phyloP scores from a whole-genome alignment of 129 eudicot genomes.

The Lactuca sativa region DNA sequence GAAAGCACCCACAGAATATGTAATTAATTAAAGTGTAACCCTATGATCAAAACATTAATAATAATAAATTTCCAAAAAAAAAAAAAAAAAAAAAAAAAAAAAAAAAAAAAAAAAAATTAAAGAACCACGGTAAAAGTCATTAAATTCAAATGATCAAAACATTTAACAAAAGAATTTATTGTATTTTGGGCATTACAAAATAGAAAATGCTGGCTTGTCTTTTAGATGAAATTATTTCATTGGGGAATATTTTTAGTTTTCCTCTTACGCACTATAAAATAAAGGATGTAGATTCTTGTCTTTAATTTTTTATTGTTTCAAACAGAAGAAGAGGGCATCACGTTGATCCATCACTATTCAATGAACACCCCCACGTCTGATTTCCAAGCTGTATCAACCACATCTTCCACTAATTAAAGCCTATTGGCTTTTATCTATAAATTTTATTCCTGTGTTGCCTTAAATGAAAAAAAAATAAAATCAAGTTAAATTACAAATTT shows the following conservation, averaged over 20 bases:
- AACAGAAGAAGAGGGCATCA: conserved; percentile 13
- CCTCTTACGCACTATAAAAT: not conserved
- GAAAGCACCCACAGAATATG: no score
- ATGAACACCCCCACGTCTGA: conserved; percentile 25
- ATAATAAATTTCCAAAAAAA: no score
- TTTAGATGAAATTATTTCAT: not conserved
- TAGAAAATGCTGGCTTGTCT: no score
- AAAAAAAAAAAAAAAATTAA: no score
- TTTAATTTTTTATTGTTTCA: not conserved
- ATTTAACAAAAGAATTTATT: no score
- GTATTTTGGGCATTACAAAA: not conserved
- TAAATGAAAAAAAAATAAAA: no score
- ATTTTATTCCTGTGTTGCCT: not conserved
- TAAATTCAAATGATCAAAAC: not conserved
- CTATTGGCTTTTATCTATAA: not conserved
- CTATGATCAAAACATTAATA: no score
- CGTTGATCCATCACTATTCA: conserved; percentile 13
- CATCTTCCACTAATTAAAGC: not conserved
- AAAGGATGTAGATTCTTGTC: not conserved
- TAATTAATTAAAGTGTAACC: no score
- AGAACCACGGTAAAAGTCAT: not conserved
- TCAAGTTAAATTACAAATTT: no score
- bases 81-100: no score
- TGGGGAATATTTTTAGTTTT: not conserved
- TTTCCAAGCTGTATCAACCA: conserved; percentile 12